phyloP scores from a whole-genome alignment of 768 basidiomycete genomes.

The Auricularia heimuer region DNA sequence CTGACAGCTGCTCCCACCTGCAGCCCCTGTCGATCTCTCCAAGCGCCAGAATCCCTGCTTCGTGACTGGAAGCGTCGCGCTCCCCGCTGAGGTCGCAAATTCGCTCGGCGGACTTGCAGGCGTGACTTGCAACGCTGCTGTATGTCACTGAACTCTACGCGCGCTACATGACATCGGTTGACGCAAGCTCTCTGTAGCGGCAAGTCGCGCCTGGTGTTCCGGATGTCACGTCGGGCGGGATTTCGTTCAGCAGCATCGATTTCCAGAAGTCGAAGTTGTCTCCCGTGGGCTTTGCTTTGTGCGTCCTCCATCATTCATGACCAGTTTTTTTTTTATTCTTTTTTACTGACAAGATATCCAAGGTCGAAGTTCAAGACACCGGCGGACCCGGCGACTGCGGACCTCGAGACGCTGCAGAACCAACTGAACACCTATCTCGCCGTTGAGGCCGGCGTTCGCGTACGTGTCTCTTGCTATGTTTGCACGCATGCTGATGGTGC shows the following conservation, averaged over 20 bases:
- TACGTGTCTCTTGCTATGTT: background rate
- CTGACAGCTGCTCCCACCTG: background rate
- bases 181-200: background rate
- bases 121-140: background rate
- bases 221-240: constrained; percentile 7
- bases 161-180: background rate
- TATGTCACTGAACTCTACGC: background rate
- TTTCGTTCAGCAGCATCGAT: constrained; percentile 9
- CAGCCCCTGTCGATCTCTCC: background rate
- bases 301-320: background rate
- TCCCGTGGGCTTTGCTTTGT: constrained; percentile 10
- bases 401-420: constrained; percentile 8
- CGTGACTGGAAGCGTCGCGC: constrained; percentile 4
- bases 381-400: constrained; percentile 7
- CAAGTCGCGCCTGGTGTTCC: constrained; percentile 8
- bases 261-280: constrained; percentile 8
- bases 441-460: constrained; percentile 12
- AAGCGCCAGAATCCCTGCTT: constrained; percentile 7
- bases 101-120: constrained; percentile 1
- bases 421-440: constrained; percentile 14
- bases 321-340: background rate
- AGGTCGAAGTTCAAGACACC: constrained; percentile 6
- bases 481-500: background rate
- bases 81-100: constrained; percentile 8
- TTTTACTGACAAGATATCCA: background rate